These are phyloP conservation scores for Rhexocercosporidium sp. DNA, from an alignment of 2,329 filamentous ascomycete genomes.

Conservation along the genomic window DNA sequence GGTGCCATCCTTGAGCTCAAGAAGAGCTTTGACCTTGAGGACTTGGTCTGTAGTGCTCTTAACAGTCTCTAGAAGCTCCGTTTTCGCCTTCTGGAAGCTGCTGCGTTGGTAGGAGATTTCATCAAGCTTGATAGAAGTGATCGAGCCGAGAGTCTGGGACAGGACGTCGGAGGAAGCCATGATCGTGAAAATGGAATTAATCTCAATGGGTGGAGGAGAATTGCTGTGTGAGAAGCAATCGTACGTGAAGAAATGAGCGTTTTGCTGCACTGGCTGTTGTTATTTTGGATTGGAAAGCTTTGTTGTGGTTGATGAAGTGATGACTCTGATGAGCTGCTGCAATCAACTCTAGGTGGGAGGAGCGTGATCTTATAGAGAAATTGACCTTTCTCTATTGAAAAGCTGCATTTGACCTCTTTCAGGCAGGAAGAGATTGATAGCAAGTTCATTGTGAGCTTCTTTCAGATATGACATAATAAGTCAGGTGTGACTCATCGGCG, in stretches of 20 bases:
- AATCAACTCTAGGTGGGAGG: background rate
- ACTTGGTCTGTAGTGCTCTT: constrained; percentile 36
- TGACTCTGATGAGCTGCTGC: background rate
- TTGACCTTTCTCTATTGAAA: background rate
- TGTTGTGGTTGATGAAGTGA: background rate
- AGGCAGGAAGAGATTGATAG: background rate
- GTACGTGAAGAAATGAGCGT: background rate
- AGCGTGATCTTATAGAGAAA: background rate
- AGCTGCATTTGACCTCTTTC: background rate
- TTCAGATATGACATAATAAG: background rate
- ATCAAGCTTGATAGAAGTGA: constrained; percentile 60
- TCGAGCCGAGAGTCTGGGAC: constrained; percentile 57
- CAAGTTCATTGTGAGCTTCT: background rate
- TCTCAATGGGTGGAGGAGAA: background rate
- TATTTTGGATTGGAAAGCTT: background rate
- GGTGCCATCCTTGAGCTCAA: constrained; percentile 34
- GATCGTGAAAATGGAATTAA: background rate
- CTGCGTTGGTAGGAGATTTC: constrained; percentile 57
- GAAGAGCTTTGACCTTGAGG: constrained; percentile 44
- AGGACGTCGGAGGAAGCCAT: constrained; percentile 48
- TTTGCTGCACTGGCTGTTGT: background rate
- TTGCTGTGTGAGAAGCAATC: background rate
- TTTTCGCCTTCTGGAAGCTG: constrained; percentile 53
- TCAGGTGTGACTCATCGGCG: background rate
- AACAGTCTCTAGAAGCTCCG: constrained; percentile 45